These are phyloP conservation scores for Diophrys appendiculata DNA, from an alignment of 73 alveolate species.

Conservation along the genomic window DNA sequence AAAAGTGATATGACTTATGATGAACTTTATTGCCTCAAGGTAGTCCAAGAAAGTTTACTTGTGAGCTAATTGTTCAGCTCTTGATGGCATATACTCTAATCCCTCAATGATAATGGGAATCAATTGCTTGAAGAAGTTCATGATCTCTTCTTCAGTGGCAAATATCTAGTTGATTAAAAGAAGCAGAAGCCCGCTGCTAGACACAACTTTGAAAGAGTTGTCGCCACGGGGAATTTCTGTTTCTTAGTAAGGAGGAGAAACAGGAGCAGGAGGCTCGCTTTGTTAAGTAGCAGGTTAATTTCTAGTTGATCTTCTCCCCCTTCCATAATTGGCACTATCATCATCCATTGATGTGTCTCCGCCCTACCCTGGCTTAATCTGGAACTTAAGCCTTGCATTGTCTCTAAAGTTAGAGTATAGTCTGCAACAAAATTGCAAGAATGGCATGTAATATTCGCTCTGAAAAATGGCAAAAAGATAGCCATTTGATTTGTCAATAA, in stretches of 20 bases:
- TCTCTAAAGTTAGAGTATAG: constrained; percentile 22
- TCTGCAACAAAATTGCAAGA: constrained; percentile 20
- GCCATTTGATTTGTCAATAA: too few relatives aligned
- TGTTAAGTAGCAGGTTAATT: too few relatives aligned
- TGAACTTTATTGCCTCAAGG: constrained; percentile 36
- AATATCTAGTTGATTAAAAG: constrained; percentile 18
- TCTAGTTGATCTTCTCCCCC: too few relatives aligned
- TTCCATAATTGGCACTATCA: too few relatives aligned
- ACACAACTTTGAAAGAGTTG: constrained; percentile 31
- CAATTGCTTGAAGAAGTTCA: constrained; percentile 3
- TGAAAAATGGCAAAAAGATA: too few relatives aligned
- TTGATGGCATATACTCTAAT: not conserved
- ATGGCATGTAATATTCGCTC: constrained; percentile 24
- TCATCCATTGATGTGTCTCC: not conserved
- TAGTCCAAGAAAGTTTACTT: not conserved
- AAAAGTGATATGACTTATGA: constrained; percentile 35
- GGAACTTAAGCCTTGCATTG: not conserved
- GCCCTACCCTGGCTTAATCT: not conserved
- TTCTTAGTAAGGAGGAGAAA: too few relatives aligned
- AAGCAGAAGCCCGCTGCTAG: constrained; percentile 10
- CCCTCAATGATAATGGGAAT: constrained; percentile 12
- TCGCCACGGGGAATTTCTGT: constrained; percentile 7
- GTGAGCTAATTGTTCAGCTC: not conserved
- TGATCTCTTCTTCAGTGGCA: constrained; percentile 18
- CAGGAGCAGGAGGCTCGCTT: too few relatives aligned